These are phyloP conservation scores for Alternaria dauci DNA, from an alignment of 2,329 filamentous ascomycete genomes.

Conservation along the genomic window DNA sequence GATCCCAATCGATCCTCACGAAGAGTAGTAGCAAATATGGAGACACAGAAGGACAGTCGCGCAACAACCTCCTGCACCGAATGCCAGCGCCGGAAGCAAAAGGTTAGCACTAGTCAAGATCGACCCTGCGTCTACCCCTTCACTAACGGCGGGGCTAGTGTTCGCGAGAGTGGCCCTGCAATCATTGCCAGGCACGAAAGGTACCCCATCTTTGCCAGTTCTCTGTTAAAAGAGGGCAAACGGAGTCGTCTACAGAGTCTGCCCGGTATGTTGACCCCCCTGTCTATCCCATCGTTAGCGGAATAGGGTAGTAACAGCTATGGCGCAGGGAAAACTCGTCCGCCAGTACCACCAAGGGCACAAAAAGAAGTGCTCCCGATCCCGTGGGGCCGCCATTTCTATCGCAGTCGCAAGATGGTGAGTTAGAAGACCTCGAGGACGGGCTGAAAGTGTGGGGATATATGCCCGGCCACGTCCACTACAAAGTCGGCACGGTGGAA, in stretches of 20 bases:
- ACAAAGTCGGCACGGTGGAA: slow-evolving; percentile 31
- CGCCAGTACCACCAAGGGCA: slow-evolving; percentile 22
- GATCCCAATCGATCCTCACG: not conserved
- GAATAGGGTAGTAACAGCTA: slow-evolving; percentile 9
- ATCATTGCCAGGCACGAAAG: slow-evolving; percentile 59
- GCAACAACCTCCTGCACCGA: slow-evolving; percentile 54
- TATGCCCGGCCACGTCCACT: slow-evolving; percentile 49
- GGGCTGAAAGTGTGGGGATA: slow-evolving; percentile 47
- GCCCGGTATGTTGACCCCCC: slow-evolving; percentile 25
- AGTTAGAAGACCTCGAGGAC: slow-evolving; percentile 29
- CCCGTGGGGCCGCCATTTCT: slow-evolving; percentile 13
- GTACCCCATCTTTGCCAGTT: slow-evolving; percentile 61
- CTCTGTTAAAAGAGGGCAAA: slow-evolving; percentile 44
- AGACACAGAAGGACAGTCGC: slow-evolving; percentile 35
- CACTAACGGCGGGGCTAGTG: slow-evolving; percentile 51
- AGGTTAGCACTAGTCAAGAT: slow-evolving; percentile 44
- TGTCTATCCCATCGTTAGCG: not conserved
- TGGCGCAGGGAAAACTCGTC: slow-evolving; percentile 22
- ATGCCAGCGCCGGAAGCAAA: slow-evolving; percentile 62
- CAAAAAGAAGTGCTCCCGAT: slow-evolving; percentile 32
- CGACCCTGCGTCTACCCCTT: slow-evolving; percentile 9
- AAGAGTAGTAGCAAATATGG: slow-evolving; percentile 23
- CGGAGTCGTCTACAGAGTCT: slow-evolving; percentile 29
- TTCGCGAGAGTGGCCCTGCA: slow-evolving; percentile 61
- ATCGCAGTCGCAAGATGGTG: slow-evolving; percentile 10